Base-by-base conservation (phyloP, 257 asterid species). In the Nicotiana noctiflora region DNA sequence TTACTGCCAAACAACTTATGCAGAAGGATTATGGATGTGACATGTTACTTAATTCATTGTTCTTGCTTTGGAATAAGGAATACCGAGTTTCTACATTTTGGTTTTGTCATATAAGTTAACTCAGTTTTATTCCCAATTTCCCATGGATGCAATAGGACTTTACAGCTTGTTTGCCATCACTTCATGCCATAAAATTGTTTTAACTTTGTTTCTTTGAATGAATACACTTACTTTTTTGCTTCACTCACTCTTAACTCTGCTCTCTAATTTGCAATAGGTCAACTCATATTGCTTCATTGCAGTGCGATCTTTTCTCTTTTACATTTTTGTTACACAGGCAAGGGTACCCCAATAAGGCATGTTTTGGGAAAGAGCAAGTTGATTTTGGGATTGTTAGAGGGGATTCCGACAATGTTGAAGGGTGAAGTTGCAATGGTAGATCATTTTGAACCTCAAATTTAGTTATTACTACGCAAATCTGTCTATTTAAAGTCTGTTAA, bases 391-490 rank as follows among this genome's bases (percentile, higher is more conserved):
- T 82, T 94, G 88, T 85, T 96, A 10, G 98, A 94, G 89, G 98
- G 99, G 75, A 86, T 96, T 77, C 94, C 97, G 18, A 92, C 99
- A 64, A 92, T 94, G 99, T 83, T 89, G 85, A 86, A 79, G 82
- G 98, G 94, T 68, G 99, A 94, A 92, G 90, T 96, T 86, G 95
- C 99, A 78, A 87, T 96, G 98, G 98, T 96, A 70, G 65, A 83
- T 76, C 17, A 49, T 34, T 72, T 63, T 55, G 81, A 79, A 55
- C 79, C 72, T 49, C 57, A 31, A 11, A 44, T 44, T 61, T 18
- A 44, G 34, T 52, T 21, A 23, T 57, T 12, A 37, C 17, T 11
- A 75, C n/a, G 40, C 2, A 8, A 46, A 72, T 72, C 23, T 74
- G 61, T 23, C 15, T 23, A 46, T 14, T 49, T 49, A 8, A 49